Percentiles rank a stretch among this genome's conserved stretches.
Conservation (phyloP, 1,139 yeast genomes). For the Maudiozyma humilis region DNA sequence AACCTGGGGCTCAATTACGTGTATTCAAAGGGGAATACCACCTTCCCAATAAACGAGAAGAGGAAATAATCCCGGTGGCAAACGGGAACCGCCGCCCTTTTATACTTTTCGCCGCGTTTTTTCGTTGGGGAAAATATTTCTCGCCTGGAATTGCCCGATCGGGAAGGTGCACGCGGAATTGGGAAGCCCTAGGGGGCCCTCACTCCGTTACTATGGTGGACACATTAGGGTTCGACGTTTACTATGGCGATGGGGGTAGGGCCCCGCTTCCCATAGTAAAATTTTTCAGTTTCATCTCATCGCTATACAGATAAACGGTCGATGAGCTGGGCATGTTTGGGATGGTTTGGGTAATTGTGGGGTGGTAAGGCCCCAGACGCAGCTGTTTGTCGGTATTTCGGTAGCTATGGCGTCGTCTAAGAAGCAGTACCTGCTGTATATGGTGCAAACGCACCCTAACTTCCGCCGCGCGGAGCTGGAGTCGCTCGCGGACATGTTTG, state of each 20-base stretch:
- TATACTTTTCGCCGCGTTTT: background rate
- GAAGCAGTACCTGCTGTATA: constrained; percentile 55
- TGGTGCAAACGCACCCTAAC: constrained; percentile 76
- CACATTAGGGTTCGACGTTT: background rate
- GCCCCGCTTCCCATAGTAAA: background rate
- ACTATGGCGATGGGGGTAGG: background rate
- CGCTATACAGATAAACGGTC: background rate
- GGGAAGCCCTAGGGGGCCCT: background rate
- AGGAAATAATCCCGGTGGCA: background rate
- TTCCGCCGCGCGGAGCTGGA: constrained; percentile 79
- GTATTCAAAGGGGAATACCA: no score
- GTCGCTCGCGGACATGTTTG: constrained; percentile 63
- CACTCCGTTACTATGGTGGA: background rate
- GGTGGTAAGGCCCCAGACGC: no score
- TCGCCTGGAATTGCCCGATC: background rate
- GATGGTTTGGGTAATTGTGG: no score
- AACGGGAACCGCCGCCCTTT: background rate
- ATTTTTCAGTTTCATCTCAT: background rate
- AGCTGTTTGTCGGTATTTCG: background rate
- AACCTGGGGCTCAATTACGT: no score
- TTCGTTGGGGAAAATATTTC: background rate
- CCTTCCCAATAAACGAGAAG: background rate
- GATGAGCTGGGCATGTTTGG: no score
- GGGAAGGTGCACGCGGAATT: background rate
- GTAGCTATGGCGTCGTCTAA: background rate